A percentile compares a stretch with the other conserved stretches of the same genome.
These are phyloP conservation scores for Abrus precatorius DNA, from an alignment of 306 rosid genomes.

Conservation along the genomic window DNA sequence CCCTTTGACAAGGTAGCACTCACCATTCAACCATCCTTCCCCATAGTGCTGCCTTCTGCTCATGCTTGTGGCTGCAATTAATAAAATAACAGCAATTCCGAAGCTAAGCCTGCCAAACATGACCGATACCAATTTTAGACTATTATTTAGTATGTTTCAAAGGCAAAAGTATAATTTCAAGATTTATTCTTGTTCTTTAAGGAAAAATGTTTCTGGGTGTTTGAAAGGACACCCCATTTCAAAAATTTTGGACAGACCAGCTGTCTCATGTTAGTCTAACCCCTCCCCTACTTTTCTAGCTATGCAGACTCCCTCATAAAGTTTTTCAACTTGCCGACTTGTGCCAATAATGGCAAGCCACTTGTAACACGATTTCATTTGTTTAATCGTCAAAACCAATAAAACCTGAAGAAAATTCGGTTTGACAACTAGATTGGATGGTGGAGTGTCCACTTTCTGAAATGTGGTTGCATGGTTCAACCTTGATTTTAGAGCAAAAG, in stretches of 20 bases:
- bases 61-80: slow-evolving; percentile 79
- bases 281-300: slow-evolving; percentile 14
- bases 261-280: slow-evolving; percentile 38
- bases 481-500: background rate
- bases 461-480: slow-evolving; percentile 23
- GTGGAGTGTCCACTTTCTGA: slow-evolving; percentile 46
- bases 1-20: slow-evolving; percentile 76
- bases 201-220: slow-evolving; percentile 3
- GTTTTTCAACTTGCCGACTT: slow-evolving; percentile 44
- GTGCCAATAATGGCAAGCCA: slow-evolving; percentile 48
- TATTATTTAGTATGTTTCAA: background rate
- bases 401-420: slow-evolving; percentile 3
- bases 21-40: slow-evolving; percentile 85
- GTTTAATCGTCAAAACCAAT: slow-evolving; percentile 25
- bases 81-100: slow-evolving; percentile 60
- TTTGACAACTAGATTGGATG: slow-evolving; percentile 49
- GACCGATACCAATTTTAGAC: slow-evolving; percentile 35
- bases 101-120: slow-evolving; percentile 77
- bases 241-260: slow-evolving; percentile 33
- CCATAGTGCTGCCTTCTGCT: slow-evolving; percentile 74
- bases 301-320: slow-evolving; percentile 34
- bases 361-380: slow-evolving; percentile 33
- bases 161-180: background rate
- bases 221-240: slow-evolving; percentile 8
- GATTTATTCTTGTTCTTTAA: background rate